Evolutionary conservation across 139 green algal genomes (phyloP), one percentile per base, ranked within the genome.

Genomic region (Picochlorum sp.): DNA sequence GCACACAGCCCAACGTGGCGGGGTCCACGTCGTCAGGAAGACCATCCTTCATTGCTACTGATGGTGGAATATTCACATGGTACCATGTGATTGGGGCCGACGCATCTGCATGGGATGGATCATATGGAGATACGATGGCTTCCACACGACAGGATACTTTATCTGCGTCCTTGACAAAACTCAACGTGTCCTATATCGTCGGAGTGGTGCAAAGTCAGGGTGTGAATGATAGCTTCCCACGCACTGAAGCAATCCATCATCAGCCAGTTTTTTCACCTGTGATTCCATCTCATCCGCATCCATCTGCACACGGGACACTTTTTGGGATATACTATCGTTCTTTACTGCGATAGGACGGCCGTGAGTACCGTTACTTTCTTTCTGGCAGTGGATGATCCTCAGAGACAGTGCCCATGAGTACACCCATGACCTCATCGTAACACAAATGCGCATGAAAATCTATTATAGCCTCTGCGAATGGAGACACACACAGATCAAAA

Each of bases 201-300:
- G 85, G 32, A 72, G 45, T 1, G 76, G 57, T 4, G 71, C 54
- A 65, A 88, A 89, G 50, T 65, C 79, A 30, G 85, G 85, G 66
- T 92, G 85, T 6, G 76, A 84, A 71, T 90, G 84, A 65, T 92
- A 92, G 74, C 82, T 86, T 18, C 85, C 85, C 18, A 92, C 75
- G 3, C 74, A 72, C 37, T 62, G 59, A 28, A 41, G 34, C 0
- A 51, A 37, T 1, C 44, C 55, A 26, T 23, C 64, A 26, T 7
- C 63, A 26, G 38, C 10, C 41, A 78, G 55, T 20, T 56, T 50
- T 63, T 62, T n/a, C 61, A 41, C 32, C 76, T 80, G 28, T 57
- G 30, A 23, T 78, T 69, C 51, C 83, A 49, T 68, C 65, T 87
- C 82, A 32, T 80, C 76, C 0, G 75, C 62, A 52, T 92, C 84